Conservation (phyloP, 169 alveolate genomes). For the Plasmodium malariae region DNA sequence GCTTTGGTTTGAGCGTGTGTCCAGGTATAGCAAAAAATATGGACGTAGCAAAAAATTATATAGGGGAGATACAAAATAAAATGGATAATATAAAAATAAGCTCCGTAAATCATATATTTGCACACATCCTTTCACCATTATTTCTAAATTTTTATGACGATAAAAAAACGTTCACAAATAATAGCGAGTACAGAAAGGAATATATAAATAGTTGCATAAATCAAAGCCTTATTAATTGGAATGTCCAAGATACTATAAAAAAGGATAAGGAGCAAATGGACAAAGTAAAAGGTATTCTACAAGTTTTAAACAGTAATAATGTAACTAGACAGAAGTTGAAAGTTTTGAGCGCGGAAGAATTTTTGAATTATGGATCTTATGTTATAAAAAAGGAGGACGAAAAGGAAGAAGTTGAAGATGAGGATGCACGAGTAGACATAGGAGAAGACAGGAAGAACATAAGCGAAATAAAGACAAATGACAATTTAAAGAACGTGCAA, state of each 20-base stretch:
- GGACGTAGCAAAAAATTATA: slow-evolving; percentile 64
- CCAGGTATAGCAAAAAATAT: slow-evolving; percentile 72
- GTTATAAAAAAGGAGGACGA: neutral
- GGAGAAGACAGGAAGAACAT: neutral
- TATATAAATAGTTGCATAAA: neutral
- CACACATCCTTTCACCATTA: slow-evolving; percentile 66
- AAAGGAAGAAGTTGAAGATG: neutral
- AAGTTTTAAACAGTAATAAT: slow-evolving; percentile 52
- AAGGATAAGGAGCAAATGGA: slow-evolving; percentile 29
- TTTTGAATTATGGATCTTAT: slow-evolving; percentile 58
- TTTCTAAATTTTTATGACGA: slow-evolving; percentile 52
- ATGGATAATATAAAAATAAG: slow-evolving; percentile 34
- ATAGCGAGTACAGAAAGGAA: slow-evolving; percentile 25
- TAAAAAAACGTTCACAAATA: slow-evolving; percentile 54
- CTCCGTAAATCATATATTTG: slow-evolving; percentile 67
- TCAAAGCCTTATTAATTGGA: neutral
- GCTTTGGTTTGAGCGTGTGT: slow-evolving; percentile 58
- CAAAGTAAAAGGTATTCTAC: slow-evolving; percentile 25
- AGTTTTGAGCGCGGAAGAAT: slow-evolving; percentile 19
- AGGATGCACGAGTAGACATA: neutral
- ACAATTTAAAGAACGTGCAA: neutral
- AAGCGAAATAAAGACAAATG: neutral
- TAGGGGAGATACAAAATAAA: slow-evolving; percentile 44
- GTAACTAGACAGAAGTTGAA: slow-evolving; percentile 20
- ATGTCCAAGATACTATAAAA: slow-evolving; percentile 37